phyloP scores from a whole-genome alignment of 352 stramenopile genomes.

The Phytopythium oedochilum region DNA sequence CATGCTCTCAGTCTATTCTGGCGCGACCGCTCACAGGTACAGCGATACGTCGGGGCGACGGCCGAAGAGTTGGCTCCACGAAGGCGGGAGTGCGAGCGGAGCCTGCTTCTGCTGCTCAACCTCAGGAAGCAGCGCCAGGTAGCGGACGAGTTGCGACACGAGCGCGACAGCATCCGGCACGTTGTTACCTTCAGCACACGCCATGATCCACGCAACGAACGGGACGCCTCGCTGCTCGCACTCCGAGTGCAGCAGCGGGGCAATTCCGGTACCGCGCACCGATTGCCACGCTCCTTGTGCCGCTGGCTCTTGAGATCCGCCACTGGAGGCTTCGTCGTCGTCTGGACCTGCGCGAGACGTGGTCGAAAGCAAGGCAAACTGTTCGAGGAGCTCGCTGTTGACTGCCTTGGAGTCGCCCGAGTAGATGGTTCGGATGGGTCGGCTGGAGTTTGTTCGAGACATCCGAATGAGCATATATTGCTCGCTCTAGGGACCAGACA shows the following conservation, averaged over 20 bases:
- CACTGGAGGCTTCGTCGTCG: neutral
- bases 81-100: slow-evolving; percentile 46
- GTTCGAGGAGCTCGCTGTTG: slow-evolving; percentile 29
- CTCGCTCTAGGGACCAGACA: too few relatives aligned
- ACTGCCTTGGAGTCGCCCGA: slow-evolving; percentile 22
- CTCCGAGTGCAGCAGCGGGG: slow-evolving; percentile 39
- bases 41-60: slow-evolving; percentile 45
- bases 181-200: slow-evolving; percentile 78
- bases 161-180: slow-evolving; percentile 62
- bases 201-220: slow-evolving; percentile 60
- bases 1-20: neutral
- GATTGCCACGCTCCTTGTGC: slow-evolving; percentile 21
- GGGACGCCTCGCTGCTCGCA: slow-evolving; percentile 28
- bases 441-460: slow-evolving; percentile 13
- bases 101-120: slow-evolving; percentile 10
- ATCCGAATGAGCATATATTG: neutral
- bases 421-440: slow-evolving; percentile 53
- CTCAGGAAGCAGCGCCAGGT: slow-evolving; percentile 17
- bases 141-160: slow-evolving; percentile 42
- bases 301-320: neutral
- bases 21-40: slow-evolving; percentile 37
- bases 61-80: slow-evolving; percentile 65
- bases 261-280: slow-evolving; percentile 54
- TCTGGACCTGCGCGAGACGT: slow-evolving; percentile 1
- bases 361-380: slow-evolving; percentile 30